A percentile compares a stretch with the other conserved stretches of the same genome.
Evolutionary conservation across 257 asterid genomes (phyloP).

Genomic region (Solanum phureja): DNA sequence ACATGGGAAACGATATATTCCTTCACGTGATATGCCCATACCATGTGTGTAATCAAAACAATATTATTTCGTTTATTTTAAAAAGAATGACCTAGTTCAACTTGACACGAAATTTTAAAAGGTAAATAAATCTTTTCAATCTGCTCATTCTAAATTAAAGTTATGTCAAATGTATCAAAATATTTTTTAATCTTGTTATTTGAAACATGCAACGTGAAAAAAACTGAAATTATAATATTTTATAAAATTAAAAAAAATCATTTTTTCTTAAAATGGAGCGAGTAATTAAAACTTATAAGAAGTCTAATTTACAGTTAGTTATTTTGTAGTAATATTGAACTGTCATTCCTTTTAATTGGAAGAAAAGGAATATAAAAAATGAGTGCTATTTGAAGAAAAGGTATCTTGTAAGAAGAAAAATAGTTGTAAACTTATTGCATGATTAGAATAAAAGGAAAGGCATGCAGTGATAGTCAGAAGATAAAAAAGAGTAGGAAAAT

Average conservation of each 20-base stretch:
- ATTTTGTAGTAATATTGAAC: too few species aligned
- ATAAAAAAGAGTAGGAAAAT: neutral
- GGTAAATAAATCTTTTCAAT: too few species aligned
- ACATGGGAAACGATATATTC: neutral
- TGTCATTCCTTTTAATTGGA: neutral
- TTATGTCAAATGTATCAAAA: too few species aligned
- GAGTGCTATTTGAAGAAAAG: neutral
- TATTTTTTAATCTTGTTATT: too few species aligned
- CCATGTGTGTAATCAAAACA: neutral
- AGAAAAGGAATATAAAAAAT: neutral
- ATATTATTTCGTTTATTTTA: too few species aligned
- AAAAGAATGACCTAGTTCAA: too few species aligned
- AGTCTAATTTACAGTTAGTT: neutral
- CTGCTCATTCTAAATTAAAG: too few species aligned
- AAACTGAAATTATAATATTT: too few species aligned
- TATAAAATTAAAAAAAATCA: too few species aligned
- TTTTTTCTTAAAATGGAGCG: too few species aligned
- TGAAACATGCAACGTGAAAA: too few species aligned
- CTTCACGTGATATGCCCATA: neutral
- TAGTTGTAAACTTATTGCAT: neutral
- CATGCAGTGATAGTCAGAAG: neutral
- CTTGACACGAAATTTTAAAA: accelerated
- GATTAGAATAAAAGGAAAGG: neutral
- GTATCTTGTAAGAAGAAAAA: neutral
- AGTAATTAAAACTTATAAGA: too few species aligned